Percentiles rank a stretch among this genome's conserved stretches.
phyloP scores from a whole-genome alignment of 805 yeast genomes.

The Geotrichum ghanense region DNA sequence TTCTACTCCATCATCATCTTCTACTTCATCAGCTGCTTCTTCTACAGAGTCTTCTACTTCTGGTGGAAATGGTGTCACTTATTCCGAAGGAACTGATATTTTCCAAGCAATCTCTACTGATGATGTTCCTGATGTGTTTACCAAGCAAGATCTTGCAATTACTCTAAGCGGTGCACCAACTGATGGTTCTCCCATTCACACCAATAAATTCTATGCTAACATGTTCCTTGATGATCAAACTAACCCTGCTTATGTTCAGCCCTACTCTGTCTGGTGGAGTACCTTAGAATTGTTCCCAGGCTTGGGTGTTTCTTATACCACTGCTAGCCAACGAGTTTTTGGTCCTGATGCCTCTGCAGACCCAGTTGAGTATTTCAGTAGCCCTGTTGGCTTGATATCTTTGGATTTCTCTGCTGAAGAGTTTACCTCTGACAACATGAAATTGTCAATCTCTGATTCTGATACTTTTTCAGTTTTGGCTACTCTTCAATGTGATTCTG shows the following conservation, averaged over 20 bases:
- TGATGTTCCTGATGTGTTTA: conserved; percentile 27
- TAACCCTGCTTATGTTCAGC: conserved; percentile 49
- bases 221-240: conserved; percentile 44
- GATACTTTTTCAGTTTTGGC: conserved; percentile 43
- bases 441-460: conserved; percentile 35
- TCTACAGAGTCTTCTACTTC: conserved; percentile 4
- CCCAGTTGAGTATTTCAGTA: conserved; percentile 37
- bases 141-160: conserved; percentile 24
- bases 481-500: conserved; percentile 20
- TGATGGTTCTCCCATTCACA: conserved; percentile 35
- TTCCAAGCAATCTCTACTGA: conserved; percentile 2
- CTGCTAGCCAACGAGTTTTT: conserved; percentile 32
- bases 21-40: conserved; percentile 3
- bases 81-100: not conserved
- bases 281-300: conserved; percentile 36
- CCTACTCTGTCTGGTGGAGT: conserved; percentile 54
- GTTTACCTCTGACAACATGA: conserved; percentile 30
- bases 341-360: conserved; percentile 34
- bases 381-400: conserved; percentile 47
- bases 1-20: conserved; percentile 3
- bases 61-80: conserved; percentile 1
- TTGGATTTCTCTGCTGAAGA: conserved; percentile 43
- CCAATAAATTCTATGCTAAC: conserved; percentile 70
- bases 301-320: conserved; percentile 50
- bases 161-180: not conserved